Evolutionary conservation across 225 moss, liverwort and hornwort genomes (phyloP).

Genomic region (Straminergon stramineum): DNA sequence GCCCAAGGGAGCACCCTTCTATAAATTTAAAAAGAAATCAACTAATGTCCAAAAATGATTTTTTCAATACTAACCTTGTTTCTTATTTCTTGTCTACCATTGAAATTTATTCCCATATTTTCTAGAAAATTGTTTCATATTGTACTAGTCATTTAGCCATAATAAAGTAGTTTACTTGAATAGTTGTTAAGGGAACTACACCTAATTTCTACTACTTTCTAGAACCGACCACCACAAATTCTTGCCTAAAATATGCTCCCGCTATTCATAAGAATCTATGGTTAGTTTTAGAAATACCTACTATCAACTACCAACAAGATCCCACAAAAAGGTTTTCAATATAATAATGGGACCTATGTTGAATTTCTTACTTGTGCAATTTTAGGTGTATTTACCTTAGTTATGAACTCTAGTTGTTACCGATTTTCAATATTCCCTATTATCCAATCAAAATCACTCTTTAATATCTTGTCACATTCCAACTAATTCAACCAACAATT

Average conservation of each 20-base stretch:
- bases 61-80: not conserved
- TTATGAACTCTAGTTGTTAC: not conserved
- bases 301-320: too few relatives aligned
- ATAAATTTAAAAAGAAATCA: not conserved
- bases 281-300: too few relatives aligned
- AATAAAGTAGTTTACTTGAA: not conserved
- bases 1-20: not conserved
- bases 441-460: not conserved
- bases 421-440: not conserved
- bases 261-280: too few relatives aligned
- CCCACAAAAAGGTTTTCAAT: too few relatives aligned
- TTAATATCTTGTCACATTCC: not conserved
- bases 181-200: too few relatives aligned
- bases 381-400: too few relatives aligned
- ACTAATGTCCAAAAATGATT: not conserved
- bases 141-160: not conserved
- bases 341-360: too few relatives aligned
- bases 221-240: too few relatives aligned
- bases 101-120: not conserved
- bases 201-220: too few relatives aligned
- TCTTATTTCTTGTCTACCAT: not conserved
- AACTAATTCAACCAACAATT: not conserved
- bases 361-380: too few relatives aligned
- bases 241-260: too few relatives aligned
- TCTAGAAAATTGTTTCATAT: not conserved